Evolutionary conservation across 108 stramenopile species (phyloP).

Genomic region (Nitzschia palea): DNA sequence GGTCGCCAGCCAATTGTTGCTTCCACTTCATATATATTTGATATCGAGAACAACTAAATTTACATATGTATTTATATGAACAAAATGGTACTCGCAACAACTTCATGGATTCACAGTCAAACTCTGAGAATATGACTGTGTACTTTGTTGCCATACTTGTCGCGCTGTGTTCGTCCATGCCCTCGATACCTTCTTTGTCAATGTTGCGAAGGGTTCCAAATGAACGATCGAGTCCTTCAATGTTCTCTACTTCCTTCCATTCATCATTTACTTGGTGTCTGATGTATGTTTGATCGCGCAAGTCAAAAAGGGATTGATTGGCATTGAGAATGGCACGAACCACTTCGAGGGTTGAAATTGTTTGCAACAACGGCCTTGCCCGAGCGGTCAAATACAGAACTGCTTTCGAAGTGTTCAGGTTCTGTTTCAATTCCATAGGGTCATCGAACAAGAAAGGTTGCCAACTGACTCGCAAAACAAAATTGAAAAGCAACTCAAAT

Average conservation of each 20-base stretch:
- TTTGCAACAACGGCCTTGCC: conserved; percentile 42
- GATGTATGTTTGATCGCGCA: conserved; percentile 43
- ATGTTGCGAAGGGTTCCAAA: conserved; percentile 71
- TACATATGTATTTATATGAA: too few species aligned
- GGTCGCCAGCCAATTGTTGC: too few species aligned
- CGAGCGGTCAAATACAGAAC: conserved; percentile 15
- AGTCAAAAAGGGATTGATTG: conserved; percentile 25
- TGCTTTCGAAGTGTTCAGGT: conserved; percentile 22
- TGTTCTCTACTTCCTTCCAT: conserved; percentile 55
- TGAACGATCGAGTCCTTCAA: conserved; percentile 56
- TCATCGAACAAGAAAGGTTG: conserved; percentile 54
- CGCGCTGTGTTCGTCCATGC: too few species aligned
- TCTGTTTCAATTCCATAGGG: conserved; percentile 54
- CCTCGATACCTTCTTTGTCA: conserved; percentile 73
- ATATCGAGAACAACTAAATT: too few species aligned
- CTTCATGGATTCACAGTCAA: too few species aligned
- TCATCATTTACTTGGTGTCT: conserved; percentile 30
- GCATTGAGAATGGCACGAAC: conserved; percentile 47
- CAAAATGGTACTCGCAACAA: too few species aligned
- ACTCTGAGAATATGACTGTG: too few species aligned
- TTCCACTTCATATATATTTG: too few species aligned
- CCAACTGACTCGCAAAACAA: conserved; percentile 50
- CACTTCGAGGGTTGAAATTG: conserved; percentile 59
- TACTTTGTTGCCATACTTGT: too few species aligned
- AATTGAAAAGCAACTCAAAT: conserved; percentile 51